Conservation (phyloP, 1,284 basidiomycete genomes). For the Apiotrichum akiyoshidainum region DNA sequence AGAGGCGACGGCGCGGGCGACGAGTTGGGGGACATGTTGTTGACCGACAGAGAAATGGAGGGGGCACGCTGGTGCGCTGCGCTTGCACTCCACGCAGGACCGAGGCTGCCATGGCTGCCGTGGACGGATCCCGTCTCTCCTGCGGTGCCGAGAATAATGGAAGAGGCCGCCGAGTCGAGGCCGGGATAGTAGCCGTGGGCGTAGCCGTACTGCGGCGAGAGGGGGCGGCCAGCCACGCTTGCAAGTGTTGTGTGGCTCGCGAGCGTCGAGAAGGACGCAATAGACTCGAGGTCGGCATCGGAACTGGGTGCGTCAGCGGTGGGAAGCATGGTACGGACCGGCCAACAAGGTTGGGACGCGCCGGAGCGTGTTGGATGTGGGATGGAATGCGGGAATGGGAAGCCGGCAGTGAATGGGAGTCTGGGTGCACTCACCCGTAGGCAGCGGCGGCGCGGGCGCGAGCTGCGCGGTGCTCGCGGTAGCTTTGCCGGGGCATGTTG, state of each 20-base stretch:
- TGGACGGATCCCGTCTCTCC: background rate
- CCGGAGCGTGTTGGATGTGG: too few relatives aligned
- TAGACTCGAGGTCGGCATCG: slow-evolving; percentile 15
- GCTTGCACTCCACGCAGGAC: background rate
- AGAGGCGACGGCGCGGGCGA: background rate
- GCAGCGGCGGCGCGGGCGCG: slow-evolving; percentile 9
- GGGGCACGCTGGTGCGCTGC: background rate
- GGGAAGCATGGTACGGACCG: too few relatives aligned
- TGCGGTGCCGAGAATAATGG: background rate
- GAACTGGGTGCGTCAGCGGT: background rate
- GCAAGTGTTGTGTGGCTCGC: slow-evolving; percentile 16
- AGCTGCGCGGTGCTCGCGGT: slow-evolving; percentile 21
- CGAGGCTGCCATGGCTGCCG: background rate
- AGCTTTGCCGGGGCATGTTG: slow-evolving; percentile 18
- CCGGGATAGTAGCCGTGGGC: background rate
- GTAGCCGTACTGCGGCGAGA: background rate
- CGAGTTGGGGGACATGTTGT: background rate
- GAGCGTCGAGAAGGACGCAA: slow-evolving; percentile 18
- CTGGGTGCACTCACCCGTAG: slow-evolving; percentile 10
- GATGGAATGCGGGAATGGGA: too few relatives aligned
- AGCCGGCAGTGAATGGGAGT: background rate
- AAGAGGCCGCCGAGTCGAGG: too few relatives aligned
- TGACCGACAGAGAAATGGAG: background rate
- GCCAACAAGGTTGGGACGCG: too few relatives aligned
- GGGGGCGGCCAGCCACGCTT: background rate